Percentiles rank a stretch among this genome's conserved stretches.
Evolutionary conservation across 2,329 filamentous ascomycete species (phyloP).

Genomic region (Colletotrichum somersetense): DNA sequence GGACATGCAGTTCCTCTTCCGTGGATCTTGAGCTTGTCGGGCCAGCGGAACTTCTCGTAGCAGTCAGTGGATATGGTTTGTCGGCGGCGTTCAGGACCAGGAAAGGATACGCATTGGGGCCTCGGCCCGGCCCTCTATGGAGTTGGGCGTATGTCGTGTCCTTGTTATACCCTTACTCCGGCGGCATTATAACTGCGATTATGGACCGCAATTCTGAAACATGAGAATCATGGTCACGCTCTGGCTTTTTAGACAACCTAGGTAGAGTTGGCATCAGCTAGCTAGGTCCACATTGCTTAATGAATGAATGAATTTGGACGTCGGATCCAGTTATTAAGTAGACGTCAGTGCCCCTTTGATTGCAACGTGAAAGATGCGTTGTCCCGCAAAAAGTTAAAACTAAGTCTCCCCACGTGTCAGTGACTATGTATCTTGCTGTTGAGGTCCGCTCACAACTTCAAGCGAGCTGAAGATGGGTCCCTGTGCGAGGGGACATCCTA

Average conservation of each 20-base stretch:
- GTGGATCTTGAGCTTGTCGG: constrained; percentile 61
- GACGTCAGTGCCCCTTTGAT: not conserved
- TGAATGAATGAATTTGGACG: constrained; percentile 8
- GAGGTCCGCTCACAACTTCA: constrained; percentile 18
- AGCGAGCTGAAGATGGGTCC: not conserved
- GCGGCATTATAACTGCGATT: constrained; percentile 17
- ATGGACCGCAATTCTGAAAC: constrained; percentile 8
- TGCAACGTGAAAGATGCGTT: not conserved
- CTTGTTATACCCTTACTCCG: constrained; percentile 13
- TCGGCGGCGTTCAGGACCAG: constrained; percentile 24
- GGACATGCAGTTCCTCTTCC: constrained; percentile 97
- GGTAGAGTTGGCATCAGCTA: constrained; percentile 10
- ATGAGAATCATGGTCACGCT: not conserved
- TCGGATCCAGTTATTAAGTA: constrained; percentile 10
- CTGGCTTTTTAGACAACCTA: not conserved
- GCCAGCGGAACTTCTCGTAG: not conserved
- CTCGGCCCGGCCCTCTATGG: constrained; percentile 3
- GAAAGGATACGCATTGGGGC: constrained; percentile 9
- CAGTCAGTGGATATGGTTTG: not conserved
- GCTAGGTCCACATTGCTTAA: constrained; percentile 15
- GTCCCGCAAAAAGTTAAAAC: not conserved
- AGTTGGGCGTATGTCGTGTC: constrained; percentile 23
- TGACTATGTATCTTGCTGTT: not conserved
- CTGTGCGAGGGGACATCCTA: not conserved
- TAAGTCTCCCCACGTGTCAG: not conserved